Conservation (phyloP, 805 yeast genomes). For the Isabelozyma pseudorhagii region DNA sequence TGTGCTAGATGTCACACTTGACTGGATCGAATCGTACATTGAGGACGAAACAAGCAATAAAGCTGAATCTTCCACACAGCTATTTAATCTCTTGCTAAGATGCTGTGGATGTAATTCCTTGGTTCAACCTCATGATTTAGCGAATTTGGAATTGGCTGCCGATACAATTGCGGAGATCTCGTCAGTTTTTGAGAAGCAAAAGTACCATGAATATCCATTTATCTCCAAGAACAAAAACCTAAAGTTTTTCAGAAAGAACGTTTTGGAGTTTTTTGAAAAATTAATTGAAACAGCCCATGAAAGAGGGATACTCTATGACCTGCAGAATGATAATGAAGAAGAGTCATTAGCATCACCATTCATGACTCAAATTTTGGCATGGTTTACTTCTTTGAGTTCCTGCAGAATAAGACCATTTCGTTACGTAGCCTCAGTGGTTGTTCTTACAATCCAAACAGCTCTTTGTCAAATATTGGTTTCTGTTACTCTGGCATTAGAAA, state of each 20-base stretch:
- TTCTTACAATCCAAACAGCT: conserved; percentile 58
- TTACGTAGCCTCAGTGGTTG: conserved; percentile 57
- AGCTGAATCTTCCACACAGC: conserved; percentile 51
- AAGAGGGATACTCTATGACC: conserved; percentile 53
- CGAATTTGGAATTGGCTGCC: conserved; percentile 62
- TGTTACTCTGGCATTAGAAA: conserved; percentile 35
- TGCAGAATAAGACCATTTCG: conserved; percentile 70
- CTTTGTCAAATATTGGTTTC: conserved; percentile 50
- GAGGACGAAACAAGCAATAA: conserved; percentile 25
- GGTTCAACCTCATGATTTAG: conserved; percentile 73
- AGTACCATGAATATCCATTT: conserved; percentile 68
- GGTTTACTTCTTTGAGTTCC: conserved; percentile 74
- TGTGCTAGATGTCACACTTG: conserved; percentile 32
- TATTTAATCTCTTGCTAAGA: conserved; percentile 67
- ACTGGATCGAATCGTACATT: conserved; percentile 33
- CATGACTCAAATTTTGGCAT: conserved; percentile 57
- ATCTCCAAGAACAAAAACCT: conserved; percentile 46
- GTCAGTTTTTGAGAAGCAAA: conserved; percentile 56
- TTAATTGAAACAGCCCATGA: conserved; percentile 56
- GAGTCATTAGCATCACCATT: conserved; percentile 37
- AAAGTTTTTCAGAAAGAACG: conserved; percentile 51
- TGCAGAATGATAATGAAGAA: conserved; percentile 15
- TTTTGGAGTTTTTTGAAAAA: conserved; percentile 52
- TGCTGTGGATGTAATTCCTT: conserved; percentile 68
- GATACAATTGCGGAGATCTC: conserved; percentile 76